phyloP scores from a whole-genome alignment of 2,329 filamentous ascomycete species.

The Penicillium griseofulvum region DNA sequence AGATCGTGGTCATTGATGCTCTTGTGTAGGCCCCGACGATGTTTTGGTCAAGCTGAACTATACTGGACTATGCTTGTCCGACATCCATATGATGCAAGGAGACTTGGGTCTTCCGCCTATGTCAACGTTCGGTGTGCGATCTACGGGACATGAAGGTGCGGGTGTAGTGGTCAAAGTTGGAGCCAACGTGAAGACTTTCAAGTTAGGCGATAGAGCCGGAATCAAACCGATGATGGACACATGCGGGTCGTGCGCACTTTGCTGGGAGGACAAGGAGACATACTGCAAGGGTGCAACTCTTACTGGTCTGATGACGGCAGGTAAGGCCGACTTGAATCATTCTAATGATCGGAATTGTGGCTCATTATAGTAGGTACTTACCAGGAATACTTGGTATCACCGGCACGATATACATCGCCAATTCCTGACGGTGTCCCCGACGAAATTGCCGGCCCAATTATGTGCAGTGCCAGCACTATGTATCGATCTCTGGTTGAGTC shows the following conservation, averaged over 20 bases:
- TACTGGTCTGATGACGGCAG: constrained; percentile 44
- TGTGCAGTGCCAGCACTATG: constrained; percentile 60
- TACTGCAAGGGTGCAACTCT: constrained; percentile 38
- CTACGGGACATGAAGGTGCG: constrained; percentile 57
- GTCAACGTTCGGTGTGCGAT: constrained; percentile 45
- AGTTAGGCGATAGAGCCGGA: constrained; percentile 54
- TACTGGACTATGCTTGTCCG: constrained; percentile 58
- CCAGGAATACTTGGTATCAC: constrained; percentile 58
- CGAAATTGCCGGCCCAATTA: constrained; percentile 58
- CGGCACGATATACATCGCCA: constrained; percentile 53
- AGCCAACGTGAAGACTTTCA: constrained; percentile 52
- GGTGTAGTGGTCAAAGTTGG: constrained; percentile 59
- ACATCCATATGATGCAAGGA: constrained; percentile 58
- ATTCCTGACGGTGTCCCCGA: constrained; percentile 58
- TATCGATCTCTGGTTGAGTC: constrained; percentile 56
- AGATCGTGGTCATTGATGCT: background rate
- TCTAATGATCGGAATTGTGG: background rate
- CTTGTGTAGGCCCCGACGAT: constrained; percentile 50
- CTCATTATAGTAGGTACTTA: constrained; percentile 47
- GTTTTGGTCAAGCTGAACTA: constrained; percentile 57
- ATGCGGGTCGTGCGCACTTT: constrained; percentile 52
- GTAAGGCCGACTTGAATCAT: constrained; percentile 23
- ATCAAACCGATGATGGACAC: constrained; percentile 53
- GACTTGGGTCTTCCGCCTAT: constrained; percentile 53
- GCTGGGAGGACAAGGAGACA: constrained; percentile 53